Evolutionary conservation across 1,139 yeast genomes (phyloP).

Genomic region (Taiozyma sp.): DNA sequence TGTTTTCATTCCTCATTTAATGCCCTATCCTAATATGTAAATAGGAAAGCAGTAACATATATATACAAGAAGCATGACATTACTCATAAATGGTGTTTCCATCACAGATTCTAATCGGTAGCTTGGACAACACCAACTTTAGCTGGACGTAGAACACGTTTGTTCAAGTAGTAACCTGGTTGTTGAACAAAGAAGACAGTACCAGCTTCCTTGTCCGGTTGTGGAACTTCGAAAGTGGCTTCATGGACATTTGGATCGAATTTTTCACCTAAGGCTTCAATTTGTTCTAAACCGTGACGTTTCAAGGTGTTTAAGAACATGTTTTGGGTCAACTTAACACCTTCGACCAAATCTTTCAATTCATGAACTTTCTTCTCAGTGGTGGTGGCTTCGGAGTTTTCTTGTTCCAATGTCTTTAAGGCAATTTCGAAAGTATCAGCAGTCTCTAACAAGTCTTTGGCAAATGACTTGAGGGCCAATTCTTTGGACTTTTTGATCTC

Average conservation of each 20-base stretch:
- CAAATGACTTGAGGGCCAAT: constrained; percentile 82
- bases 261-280: constrained; percentile 70
- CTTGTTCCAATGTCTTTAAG: constrained; percentile 60
- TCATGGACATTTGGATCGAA: constrained; percentile 87
- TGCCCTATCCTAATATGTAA: neutral
- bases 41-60: neutral
- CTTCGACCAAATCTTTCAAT: constrained; percentile 68
- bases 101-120: constrained; percentile 18
- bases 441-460: constrained; percentile 78
- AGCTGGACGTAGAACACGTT: constrained; percentile 84
- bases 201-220: constrained; percentile 82
- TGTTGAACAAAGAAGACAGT: constrained; percentile 86
- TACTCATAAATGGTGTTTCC: neutral
- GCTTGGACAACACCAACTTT: constrained; percentile 85
- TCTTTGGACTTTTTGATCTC: constrained; percentile 79
- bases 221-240: constrained; percentile 80
- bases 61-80: constrained; percentile 7
- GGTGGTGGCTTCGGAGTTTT: constrained; percentile 21
- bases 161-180: constrained; percentile 74
- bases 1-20: neutral
- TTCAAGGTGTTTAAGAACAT: constrained; percentile 73
- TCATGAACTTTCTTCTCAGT: constrained; percentile 35
- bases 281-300: constrained; percentile 68
- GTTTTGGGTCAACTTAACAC: constrained; percentile 77
- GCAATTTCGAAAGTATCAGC: constrained; percentile 84